Evolutionary conservation across 371 early-diverging fungal genomes (phyloP), one percentile per base, ranked within the genome.

Genomic region (Mortierella sp.): DNA sequence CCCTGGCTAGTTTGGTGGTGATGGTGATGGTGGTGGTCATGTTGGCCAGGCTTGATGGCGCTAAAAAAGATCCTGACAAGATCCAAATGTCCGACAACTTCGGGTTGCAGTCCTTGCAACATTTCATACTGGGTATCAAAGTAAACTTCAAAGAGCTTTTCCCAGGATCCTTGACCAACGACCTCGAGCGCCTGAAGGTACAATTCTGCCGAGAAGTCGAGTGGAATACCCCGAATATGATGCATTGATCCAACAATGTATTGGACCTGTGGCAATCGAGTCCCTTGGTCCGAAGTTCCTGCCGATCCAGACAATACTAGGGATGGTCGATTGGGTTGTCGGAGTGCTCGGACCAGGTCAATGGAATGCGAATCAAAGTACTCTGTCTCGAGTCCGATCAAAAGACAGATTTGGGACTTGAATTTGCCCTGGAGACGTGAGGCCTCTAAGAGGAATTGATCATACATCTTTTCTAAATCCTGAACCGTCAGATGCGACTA

Each of bases 211-310:
- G 92, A 90, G 71, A 92, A 97, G 73, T 98, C 99, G 72, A 97
- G 87, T 4, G 99, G 96, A 19, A 89, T 81, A 0, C 85, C 87
- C 45, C 84, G 75, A 4, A 95, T 89, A 68, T 98, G 98, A 81
- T 98, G 98, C 47, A 98, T 83, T 0, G 97, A 97, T 1, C 98
- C 98, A n/a, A 98, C 96, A 4, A 95, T 75, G 71, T 95, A 97
- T 70, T 97, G 79, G 93, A 64, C 89, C 68, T 21, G 57, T 23
- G 80, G 57, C 28, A 76, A 47, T 4, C 26, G 28, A 25, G 52
- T n/a, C 21, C 29, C 19, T 26, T 15, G 11, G 37, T 9, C 37
- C 3, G 37, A 37, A 11, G 25, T 48, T 0, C 7, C 16, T 56
- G 53, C n/a, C 29, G 11, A 30, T 21, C 25, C 57, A 46, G 12